phyloP scores from a whole-genome alignment of 768 basidiomycete genomes.

The Lactifluus pinguis region DNA sequence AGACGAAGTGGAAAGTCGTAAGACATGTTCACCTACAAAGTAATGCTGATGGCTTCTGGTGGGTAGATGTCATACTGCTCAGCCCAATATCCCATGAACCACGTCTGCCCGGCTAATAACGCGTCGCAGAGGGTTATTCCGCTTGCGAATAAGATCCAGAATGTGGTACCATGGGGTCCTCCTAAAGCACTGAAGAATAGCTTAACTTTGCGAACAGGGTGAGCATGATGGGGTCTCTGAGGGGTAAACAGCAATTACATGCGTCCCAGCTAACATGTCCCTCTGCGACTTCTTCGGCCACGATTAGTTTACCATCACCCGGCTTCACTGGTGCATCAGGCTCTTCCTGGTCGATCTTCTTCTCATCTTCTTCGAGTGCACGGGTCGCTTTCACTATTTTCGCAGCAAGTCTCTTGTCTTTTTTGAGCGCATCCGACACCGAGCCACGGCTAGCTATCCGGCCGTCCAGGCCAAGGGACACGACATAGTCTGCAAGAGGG shows the following conservation, averaged over 20 bases:
- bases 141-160: slow-evolving; percentile 25
- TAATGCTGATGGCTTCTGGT: slow-evolving; percentile 28
- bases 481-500: slow-evolving; percentile 47
- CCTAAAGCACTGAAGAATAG: slow-evolving; percentile 24
- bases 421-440: slow-evolving; percentile 37
- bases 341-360: slow-evolving; percentile 22
- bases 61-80: slow-evolving; percentile 31
- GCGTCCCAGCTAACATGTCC: slow-evolving; percentile 48
- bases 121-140: slow-evolving; percentile 23
- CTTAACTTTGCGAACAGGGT: slow-evolving; percentile 24
- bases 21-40: slow-evolving; percentile 24
- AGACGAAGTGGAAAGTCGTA: neutral
- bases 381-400: slow-evolving; percentile 23
- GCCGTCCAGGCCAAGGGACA: slow-evolving; percentile 48
- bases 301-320: slow-evolving; percentile 47
- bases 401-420: slow-evolving; percentile 28
- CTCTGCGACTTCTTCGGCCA: slow-evolving; percentile 53
- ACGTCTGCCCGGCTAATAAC: slow-evolving; percentile 26
- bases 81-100: slow-evolving; percentile 40
- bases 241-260: slow-evolving; percentile 21
- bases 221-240: neutral
- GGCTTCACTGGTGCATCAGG: slow-evolving; percentile 19
- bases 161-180: slow-evolving; percentile 24
- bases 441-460: slow-evolving; percentile 41
- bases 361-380: slow-evolving; percentile 23